Evolutionary conservation across 495 filamentous ascomycete genomes (phyloP), one percentile per base, ranked within the genome.

Genomic region (Hamigera avellanea): DNA sequence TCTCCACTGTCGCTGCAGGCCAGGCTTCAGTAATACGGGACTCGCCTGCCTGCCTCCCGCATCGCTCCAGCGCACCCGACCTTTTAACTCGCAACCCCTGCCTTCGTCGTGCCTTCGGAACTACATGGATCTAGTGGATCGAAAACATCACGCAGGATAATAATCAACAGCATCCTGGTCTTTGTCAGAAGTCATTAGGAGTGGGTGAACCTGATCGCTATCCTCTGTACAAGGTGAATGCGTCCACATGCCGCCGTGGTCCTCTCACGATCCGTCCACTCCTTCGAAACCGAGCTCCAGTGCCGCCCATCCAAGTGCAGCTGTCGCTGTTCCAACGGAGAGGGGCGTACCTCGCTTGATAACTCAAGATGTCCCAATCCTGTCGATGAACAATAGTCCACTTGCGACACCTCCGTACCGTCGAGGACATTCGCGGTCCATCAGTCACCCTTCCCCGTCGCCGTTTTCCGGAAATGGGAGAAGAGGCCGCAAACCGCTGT

Each of bases 381-480:
- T 49, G 1, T 36, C 46, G 21, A 44, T 56, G 42, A 53, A 34
- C 16, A 44, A 35, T 13, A 44, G 35, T 23, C 10, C 41, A 23
- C 12, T 30, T n/a, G 43, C 53, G 17, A 43, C 44, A 40, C 45
- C 53, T 28, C 44, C 28, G 32, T 46, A 43, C 38, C 50, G 46
- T 32, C 61, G 56, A 39, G 50, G 65, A 32, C 81, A 88, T 56
- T 57, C 64, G 12, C 80, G 82, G 34, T 84, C 82, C 29, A 72
- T 80, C 64, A 88, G 83, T 54, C 79, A 88, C 43, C 79, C 81
- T 5, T 82, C 85, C 41, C 73, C 78, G 3, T 77, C 76, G 6
- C 47, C 78, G 18, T 76, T 84, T 45, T 64, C 71, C 12, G 62
- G 55, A 6, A 42, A 45, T 40, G 53, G 63, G 36, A 79, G 71